A percentile compares a stretch with the other conserved stretches of the same genome.
These are phyloP conservation scores for Postia placenta DNA, from an alignment of 768 basidiomycete genomes.

Conservation along the genomic window DNA sequence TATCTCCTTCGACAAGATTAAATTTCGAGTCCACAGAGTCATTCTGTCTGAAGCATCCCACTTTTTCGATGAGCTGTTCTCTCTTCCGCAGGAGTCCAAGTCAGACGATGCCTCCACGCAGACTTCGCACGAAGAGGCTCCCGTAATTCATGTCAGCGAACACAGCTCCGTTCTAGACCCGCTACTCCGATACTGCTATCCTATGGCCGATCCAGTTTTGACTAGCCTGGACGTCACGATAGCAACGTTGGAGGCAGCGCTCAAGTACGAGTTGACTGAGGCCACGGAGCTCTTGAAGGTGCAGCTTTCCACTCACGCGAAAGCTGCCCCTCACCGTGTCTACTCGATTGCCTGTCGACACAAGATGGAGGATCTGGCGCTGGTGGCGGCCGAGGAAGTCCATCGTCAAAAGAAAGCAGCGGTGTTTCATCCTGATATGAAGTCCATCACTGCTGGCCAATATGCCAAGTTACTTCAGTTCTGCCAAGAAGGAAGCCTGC, in stretches of 20 bases:
- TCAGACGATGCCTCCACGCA: background rate
- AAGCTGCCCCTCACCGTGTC: background rate
- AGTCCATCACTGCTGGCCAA: constrained; percentile 8
- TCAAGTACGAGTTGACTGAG: constrained; percentile 15
- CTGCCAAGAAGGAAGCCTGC: background rate
- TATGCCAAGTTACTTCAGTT: constrained; percentile 11
- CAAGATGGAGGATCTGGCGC: constrained; percentile 4
- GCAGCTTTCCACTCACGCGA: background rate
- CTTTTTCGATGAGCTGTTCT: constrained; percentile 34
- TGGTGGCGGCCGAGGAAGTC: constrained; percentile 6
- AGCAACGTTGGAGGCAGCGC: constrained; percentile 11
- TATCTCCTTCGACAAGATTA: constrained; percentile 43
- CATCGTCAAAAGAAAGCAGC: constrained; percentile 3
- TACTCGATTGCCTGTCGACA: constrained; percentile 12
- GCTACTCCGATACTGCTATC: constrained; percentile 16
- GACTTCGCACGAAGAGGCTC: background rate
- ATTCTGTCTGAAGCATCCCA: constrained; percentile 31
- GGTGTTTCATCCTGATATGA: constrained; percentile 3
- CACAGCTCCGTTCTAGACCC: background rate
- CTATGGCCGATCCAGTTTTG: constrained; percentile 8
- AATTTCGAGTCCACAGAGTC: constrained; percentile 29
- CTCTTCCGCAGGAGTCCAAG: constrained; percentile 43
- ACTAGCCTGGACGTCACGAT: constrained; percentile 5
- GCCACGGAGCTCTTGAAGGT: background rate
- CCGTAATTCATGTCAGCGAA: constrained; percentile 2